Evolutionary conservation across 1,139 yeast genomes (phyloP).

Genomic region (Trichomonascaceae sp.): DNA sequence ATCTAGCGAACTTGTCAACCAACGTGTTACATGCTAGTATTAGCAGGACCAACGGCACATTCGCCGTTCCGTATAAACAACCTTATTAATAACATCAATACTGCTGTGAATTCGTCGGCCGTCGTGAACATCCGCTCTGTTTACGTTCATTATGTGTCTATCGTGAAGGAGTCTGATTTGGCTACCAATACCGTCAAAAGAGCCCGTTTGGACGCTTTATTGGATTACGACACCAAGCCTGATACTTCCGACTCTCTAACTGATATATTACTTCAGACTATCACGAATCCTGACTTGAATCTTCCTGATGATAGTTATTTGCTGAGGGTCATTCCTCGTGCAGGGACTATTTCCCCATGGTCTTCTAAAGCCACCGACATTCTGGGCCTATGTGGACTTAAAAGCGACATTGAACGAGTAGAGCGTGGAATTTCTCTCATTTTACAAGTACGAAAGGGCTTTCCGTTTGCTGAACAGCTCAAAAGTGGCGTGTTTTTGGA

Average conservation of each 20-base stretch:
- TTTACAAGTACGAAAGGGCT: slow-evolving; percentile 62
- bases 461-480: slow-evolving; percentile 54
- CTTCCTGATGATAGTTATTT: slow-evolving; percentile 52
- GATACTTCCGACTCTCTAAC: slow-evolving; percentile 49
- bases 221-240: slow-evolving; percentile 68
- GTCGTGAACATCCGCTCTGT: slow-evolving; percentile 67
- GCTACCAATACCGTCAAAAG: slow-evolving; percentile 39
- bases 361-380: slow-evolving; percentile 98
- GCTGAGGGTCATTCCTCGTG: slow-evolving; percentile 78
- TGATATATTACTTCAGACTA: slow-evolving; percentile 40
- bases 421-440: slow-evolving; percentile 84
- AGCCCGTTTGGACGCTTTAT: slow-evolving; percentile 45
- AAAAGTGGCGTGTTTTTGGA: slow-evolving; percentile 52
- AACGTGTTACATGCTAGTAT: slow-evolving; percentile 41
- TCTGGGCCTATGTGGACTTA: slow-evolving; percentile 79
- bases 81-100: slow-evolving; percentile 66
- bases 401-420: slow-evolving; percentile 63
- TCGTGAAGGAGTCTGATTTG: slow-evolving; percentile 35
- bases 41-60: slow-evolving; percentile 88
- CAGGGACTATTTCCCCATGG: slow-evolving; percentile 99
- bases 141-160: slow-evolving; percentile 75
- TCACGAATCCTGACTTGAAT: slow-evolving; percentile 18
- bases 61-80: slow-evolving; percentile 78
- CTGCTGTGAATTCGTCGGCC: slow-evolving; percentile 56
- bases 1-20: not conserved